Percentiles rank a stretch among this genome's conserved stretches.
phyloP scores from a whole-genome alignment of 192 early-diverging fungal species.

The Fimicolochytrium jonesii region DNA sequence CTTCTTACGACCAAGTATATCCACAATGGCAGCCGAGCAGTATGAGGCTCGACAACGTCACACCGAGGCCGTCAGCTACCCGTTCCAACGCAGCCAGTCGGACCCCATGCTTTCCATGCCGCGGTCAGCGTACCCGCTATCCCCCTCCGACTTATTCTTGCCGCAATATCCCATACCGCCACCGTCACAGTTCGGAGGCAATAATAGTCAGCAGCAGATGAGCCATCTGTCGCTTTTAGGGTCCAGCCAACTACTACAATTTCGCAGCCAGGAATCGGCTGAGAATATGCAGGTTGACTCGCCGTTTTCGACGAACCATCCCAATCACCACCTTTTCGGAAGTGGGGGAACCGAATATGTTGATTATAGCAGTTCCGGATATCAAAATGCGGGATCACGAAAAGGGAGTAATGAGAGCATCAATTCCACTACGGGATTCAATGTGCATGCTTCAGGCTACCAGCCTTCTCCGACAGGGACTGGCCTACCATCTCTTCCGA shows the following conservation, averaged over 20 bases:
- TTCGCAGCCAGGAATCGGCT: no score
- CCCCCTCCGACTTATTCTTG: constrained; percentile 11
- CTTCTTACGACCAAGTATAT: no score
- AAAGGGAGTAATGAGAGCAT: not conserved
- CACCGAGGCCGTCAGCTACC: no score
- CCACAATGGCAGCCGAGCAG: not conserved
- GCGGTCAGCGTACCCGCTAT: constrained; percentile 20
- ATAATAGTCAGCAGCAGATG: no score
- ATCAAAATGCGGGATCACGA: no score
- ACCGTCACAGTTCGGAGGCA: no score
- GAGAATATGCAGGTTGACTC: no score
- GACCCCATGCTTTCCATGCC: constrained; percentile 29
- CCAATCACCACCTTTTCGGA: no score
- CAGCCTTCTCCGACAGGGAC: constrained; percentile 18
- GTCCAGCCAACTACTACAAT: not conserved
- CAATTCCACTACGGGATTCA: not conserved
- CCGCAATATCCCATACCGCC: constrained; percentile 5
- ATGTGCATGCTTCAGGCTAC: not conserved
- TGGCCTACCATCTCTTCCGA: constrained; percentile 14
- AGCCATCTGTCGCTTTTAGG: not conserved
- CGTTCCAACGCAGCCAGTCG: constrained; percentile 14
- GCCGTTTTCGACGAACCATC: no score
- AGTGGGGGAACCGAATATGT: no score
- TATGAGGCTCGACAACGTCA: no score
- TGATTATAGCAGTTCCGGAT: no score